phyloP scores from a whole-genome alignment of 2,329 filamentous ascomycete species.

The Pseudocercospora vitis region DNA sequence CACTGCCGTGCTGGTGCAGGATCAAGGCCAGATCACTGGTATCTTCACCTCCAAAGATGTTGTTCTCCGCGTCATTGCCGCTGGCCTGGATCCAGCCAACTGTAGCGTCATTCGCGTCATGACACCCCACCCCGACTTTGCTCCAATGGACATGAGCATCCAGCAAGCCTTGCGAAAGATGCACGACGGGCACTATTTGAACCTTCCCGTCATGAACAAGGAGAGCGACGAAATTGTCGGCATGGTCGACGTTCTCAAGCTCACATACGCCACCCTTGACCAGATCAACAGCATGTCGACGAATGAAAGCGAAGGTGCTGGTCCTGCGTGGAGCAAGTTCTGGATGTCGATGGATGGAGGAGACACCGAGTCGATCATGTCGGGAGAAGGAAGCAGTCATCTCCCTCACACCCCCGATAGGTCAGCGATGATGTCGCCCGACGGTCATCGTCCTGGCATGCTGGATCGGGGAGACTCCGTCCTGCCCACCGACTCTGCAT shows the following conservation, averaged over 20 bases:
- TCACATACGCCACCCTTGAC: conserved; percentile 96
- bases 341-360: conserved; percentile 94
- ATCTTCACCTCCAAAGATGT: conserved; percentile 99
- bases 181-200: conserved; percentile 98
- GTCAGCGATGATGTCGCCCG: conserved; percentile 75
- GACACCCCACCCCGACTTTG: conserved; percentile 98
- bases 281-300: conserved; percentile 91
- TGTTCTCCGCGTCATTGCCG: conserved; percentile 94
- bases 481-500: conserved; percentile 89
- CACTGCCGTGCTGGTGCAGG: conserved; percentile 91
- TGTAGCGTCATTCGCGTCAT: conserved; percentile 98
- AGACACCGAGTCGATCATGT: conserved; percentile 94
- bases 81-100: conserved; percentile 86
- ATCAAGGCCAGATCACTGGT: conserved; percentile 94
- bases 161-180: conserved; percentile 97
- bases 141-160: conserved; percentile 98
- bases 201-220: conserved; percentile 92
- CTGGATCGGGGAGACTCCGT: conserved; percentile 77
- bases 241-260: conserved; percentile 98
- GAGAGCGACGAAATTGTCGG: conserved; percentile 95
- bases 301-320: conserved; percentile 70
- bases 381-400: conserved; percentile 80
- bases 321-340: conserved; percentile 99
- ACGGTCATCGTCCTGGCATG: conserved; percentile 57
- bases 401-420: conserved; percentile 65